Evolutionary conservation across 495 filamentous ascomycete species (phyloP).

Genomic region (Cercophora scortea): DNA sequence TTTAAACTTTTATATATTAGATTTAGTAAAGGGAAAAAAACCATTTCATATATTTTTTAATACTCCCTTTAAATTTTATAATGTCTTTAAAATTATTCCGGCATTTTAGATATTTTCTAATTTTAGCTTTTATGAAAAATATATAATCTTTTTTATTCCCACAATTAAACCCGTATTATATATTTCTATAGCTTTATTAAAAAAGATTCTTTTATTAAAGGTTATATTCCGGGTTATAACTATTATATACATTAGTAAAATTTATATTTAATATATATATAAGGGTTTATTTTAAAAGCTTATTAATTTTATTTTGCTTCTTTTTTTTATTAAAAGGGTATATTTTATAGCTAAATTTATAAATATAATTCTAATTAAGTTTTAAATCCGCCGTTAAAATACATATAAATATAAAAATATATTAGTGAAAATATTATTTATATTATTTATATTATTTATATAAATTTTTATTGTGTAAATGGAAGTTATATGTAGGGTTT

Average conservation of each 20-base stretch:
- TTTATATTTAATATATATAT: background rate
- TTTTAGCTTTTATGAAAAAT: background rate
- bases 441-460: background rate
- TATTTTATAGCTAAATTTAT: background rate
- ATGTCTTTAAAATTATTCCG: background rate
- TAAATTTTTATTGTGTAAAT: too few species aligned
- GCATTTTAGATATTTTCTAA: background rate
- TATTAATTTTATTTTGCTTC: background rate
- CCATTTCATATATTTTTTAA: background rate
- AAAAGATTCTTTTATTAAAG: too few species aligned
- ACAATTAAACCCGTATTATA: background rate
- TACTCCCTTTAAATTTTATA: background rate
- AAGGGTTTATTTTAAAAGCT: background rate
- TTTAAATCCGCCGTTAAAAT: background rate
- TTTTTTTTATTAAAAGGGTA: background rate
- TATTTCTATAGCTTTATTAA: background rate
- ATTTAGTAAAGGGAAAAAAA: background rate
- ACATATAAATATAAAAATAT: background rate
- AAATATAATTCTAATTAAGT: too few species aligned
- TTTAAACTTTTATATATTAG: too few species aligned
- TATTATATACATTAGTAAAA: background rate
- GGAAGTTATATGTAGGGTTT: too few species aligned
- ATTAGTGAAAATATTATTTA: background rate
- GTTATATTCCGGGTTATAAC: background rate
- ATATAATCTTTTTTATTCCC: background rate